Evolutionary conservation across 2,329 filamentous ascomycete genomes (phyloP), one percentile per base, ranked within the genome.

Genomic region (Curvularia hawaiiensis): DNA sequence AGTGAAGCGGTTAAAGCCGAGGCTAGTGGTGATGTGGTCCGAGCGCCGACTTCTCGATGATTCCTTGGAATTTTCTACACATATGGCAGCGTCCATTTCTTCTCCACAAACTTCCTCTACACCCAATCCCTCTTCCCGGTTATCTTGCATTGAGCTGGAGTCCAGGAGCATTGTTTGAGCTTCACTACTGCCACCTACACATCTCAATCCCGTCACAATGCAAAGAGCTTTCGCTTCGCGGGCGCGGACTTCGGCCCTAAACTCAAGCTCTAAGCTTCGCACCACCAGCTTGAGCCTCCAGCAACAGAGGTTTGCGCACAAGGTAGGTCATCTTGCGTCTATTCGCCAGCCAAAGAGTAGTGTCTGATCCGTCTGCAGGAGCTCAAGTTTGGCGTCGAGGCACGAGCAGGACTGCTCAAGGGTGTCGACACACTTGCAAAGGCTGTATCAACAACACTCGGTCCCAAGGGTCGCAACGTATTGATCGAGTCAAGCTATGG

Each of bases 401-500:
- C 84, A 71, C 90, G 95, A 77, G 92, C 93, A 73, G 79, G 92
- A 69, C 88, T 99, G 63, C 86, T 99, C 67, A 88, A 89, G 75
- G 95, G 95, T 86, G 93, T 98, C 66, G 95, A 99, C 79, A 98
- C 95, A 69, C 88, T 99, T 65, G 93, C 95, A 73, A 96, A 89
- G 83, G 95, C 95, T 64, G 95, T 99, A 64, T 90, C 94, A 65
- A 97, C 94, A 62, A 99, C 95, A 65, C 87, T 99, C 61, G 95
- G 95, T 68, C 95, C 95, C 73, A 99, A 99, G 86, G 95, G 95
- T 79, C 89, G 95, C 78, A 99, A 98, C 82, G 95, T 99, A 68
- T 80, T 99, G 76, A 99, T 99, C 70, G 95, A 99, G 85, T 97
- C 94, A 63, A 92, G 91, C 84, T 99, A 97, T 75, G 95, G 95